These are phyloP conservation scores for Bolboschoenoplectus hybrid DNA, from an alignment of 202 grass and related monocot species.

Conservation along the genomic window DNA sequence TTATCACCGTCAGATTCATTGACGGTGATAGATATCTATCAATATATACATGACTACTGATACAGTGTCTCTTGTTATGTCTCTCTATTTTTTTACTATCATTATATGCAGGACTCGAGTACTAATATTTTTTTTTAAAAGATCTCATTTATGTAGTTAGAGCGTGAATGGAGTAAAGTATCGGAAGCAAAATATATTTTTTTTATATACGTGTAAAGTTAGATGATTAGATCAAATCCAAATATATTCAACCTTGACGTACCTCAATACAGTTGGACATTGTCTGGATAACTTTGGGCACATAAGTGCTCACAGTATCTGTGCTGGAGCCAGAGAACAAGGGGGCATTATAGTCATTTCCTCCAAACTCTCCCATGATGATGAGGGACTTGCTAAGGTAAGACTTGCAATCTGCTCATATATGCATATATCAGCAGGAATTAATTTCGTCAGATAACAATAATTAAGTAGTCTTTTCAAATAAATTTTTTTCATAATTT, in stretches of 20 bases:
- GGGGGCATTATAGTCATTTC: constrained; percentile 84
- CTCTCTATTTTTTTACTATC: too few species aligned
- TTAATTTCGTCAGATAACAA: not conserved
- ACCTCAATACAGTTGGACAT: constrained; percentile 65
- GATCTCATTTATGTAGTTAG: too few species aligned
- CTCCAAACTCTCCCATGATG: constrained; percentile 81
- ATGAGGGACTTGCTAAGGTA: constrained; percentile 62
- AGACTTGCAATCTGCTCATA: constrained; percentile 62
- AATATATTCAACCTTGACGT: not conserved
- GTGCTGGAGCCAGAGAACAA: constrained; percentile 56
- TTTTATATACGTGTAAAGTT: not conserved
- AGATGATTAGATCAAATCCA: not conserved
- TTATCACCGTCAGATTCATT: not conserved
- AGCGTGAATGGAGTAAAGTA: too few species aligned
- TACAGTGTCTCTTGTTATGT: too few species aligned
- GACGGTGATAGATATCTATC: not conserved
- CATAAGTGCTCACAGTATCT: constrained; percentile 51
- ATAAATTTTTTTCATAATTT: not conserved
- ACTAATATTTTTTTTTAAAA: too few species aligned
- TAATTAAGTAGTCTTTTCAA: not conserved
- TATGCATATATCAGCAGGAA: not conserved
- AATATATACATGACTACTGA: too few species aligned
- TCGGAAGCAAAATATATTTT: too few species aligned
- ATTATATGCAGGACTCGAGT: too few species aligned
- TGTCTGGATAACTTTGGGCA: constrained; percentile 51